phyloP scores from a whole-genome alignment of 1,284 basidiomycete species.

The Rhizoctonia solani region DNA sequence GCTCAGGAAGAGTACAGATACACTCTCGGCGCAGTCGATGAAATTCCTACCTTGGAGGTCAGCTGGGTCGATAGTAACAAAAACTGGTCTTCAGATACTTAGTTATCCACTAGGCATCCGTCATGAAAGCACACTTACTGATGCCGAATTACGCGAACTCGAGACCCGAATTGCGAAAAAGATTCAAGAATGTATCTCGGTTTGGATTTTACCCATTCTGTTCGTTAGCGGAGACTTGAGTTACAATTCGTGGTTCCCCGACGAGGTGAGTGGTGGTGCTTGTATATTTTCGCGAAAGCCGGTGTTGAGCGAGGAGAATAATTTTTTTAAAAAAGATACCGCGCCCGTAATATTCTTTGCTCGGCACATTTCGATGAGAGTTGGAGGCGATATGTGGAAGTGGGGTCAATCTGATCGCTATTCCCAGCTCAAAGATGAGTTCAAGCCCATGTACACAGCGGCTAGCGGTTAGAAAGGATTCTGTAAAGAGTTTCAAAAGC shows the following conservation, averaged over 20 bases:
- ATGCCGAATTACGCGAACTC: slow-evolving; percentile 2
- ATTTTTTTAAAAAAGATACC: neutral
- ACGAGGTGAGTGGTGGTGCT: neutral
- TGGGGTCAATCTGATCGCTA: slow-evolving; percentile 24
- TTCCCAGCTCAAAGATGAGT: slow-evolving; percentile 5
- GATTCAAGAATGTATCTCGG: neutral
- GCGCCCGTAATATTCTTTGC: neutral
- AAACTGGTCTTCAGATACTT: neutral
- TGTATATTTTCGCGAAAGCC: neutral
- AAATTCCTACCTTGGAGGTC: slow-evolving; percentile 25
- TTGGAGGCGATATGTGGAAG: slow-evolving; percentile 18
- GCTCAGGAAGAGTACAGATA: neutral
- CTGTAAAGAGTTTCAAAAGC: too few relatives aligned
- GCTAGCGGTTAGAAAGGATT: too few relatives aligned
- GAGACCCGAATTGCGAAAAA: neutral
- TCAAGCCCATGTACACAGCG: slow-evolving; percentile 7
- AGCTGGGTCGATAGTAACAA: neutral
- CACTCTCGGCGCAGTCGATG: slow-evolving; percentile 4
- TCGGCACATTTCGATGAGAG: slow-evolving; percentile 7
- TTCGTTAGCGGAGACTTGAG: slow-evolving; percentile 2
- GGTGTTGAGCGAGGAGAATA: too few relatives aligned
- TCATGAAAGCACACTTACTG: neutral
- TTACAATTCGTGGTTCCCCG: slow-evolving; percentile 26
- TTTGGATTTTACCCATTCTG: neutral
- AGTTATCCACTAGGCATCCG: neutral